phyloP scores from a whole-genome alignment of 1,284 basidiomycete species.

The Erythrobasidium hasegawianum region DNA sequence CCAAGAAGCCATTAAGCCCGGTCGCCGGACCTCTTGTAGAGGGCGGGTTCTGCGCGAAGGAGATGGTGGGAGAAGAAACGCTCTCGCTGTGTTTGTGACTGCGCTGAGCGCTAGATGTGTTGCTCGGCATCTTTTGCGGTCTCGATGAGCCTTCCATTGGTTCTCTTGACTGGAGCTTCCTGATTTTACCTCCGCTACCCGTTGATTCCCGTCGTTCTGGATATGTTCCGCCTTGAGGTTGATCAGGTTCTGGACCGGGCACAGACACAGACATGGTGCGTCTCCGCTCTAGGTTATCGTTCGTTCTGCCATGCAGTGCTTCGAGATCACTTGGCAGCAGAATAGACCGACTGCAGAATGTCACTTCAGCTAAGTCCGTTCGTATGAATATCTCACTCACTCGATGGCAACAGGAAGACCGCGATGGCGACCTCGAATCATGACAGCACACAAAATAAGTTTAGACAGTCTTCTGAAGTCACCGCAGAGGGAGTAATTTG shows the following conservation, averaged over 20 bases:
- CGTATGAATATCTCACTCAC: neutral
- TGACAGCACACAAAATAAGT: conserved; percentile 75
- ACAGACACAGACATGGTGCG: neutral
- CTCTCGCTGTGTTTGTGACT: no score
- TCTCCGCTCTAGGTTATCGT: neutral
- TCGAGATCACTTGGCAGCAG: conserved; percentile 31
- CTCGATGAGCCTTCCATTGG: neutral
- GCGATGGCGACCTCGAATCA: conserved; percentile 89
- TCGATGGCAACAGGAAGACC: conserved; percentile 56
- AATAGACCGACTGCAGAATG: conserved; percentile 29
- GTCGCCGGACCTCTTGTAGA: no score
- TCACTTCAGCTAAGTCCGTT: no score
- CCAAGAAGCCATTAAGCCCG: no score
- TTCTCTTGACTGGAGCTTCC: neutral
- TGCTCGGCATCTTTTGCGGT: neutral
- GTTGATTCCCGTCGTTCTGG: neutral
- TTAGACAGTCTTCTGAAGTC: conserved; percentile 77
- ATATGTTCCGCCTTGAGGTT: neutral
- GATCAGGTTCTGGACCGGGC: neutral
- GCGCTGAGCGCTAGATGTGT: no score
- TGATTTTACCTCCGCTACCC: neutral
- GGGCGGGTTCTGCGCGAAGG: no score
- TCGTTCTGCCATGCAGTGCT: conserved; percentile 5
- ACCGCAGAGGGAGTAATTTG: conserved; percentile 73
- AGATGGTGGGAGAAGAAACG: no score